phyloP scores from a whole-genome alignment of 2,329 filamentous ascomycete genomes.

The Bipolaris oryzae region DNA sequence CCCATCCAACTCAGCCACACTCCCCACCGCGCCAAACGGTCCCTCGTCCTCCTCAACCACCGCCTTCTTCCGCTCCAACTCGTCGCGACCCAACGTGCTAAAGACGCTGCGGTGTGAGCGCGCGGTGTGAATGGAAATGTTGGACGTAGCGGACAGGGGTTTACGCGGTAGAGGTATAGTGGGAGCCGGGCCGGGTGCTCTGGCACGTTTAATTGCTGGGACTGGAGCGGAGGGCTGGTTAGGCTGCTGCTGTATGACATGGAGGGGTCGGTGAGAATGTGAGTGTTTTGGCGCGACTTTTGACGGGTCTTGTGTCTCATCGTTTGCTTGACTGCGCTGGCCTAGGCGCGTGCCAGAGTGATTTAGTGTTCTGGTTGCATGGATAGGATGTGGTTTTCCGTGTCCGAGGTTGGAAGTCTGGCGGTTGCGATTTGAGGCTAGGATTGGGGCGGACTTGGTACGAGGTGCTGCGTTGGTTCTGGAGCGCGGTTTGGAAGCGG shows the following conservation, averaged over 20 bases:
- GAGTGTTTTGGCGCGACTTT: too few species aligned
- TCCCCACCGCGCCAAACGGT: slow-evolving; percentile 26
- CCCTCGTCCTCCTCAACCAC: slow-evolving; percentile 32
- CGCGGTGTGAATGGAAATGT: slow-evolving; percentile 9
- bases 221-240: too few species aligned
- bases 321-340: too few species aligned
- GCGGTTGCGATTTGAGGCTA: not conserved
- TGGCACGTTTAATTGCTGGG: too few species aligned
- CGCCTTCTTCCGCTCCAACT: slow-evolving; percentile 38
- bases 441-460: not conserved
- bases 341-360: too few species aligned
- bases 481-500: not conserved
- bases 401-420: not conserved
- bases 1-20: slow-evolving; percentile 24
- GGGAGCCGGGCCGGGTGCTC: not conserved
- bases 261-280: too few species aligned
- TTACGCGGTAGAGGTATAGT: not conserved
- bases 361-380: not conserved
- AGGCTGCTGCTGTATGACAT: too few species aligned
- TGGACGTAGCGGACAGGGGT: slow-evolving; percentile 4
- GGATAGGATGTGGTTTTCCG: too few species aligned
- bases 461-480: not conserved
- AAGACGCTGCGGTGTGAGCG: slow-evolving; percentile 23
- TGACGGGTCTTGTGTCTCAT: too few species aligned
- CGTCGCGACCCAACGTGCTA: slow-evolving; percentile 39